These are phyloP conservation scores for Panaeolus papilionaceus DNA, from an alignment of 768 basidiomycete species.

Conservation along the genomic window DNA sequence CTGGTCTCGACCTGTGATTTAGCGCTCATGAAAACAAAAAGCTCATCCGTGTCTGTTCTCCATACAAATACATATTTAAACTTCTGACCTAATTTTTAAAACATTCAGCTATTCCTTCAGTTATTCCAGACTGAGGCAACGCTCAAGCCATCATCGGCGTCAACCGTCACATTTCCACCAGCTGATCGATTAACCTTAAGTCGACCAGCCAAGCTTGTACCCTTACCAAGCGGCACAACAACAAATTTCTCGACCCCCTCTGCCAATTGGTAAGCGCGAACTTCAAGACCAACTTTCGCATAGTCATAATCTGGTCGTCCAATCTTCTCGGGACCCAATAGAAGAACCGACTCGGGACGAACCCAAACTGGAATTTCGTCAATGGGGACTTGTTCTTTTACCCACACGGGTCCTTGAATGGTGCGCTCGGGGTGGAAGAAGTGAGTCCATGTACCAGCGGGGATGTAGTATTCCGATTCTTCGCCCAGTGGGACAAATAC, in stretches of 20 bases:
- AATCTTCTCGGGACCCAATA: conserved; percentile 58
- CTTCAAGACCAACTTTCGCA: conserved; percentile 46
- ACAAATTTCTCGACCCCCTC: conserved; percentile 45
- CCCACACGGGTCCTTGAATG: conserved; percentile 66
- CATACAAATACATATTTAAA: neutral
- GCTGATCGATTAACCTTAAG: conserved; percentile 37
- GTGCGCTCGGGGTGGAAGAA: conserved; percentile 60
- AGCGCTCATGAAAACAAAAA: neutral
- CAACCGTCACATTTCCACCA: conserved; percentile 16
- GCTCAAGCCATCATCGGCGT: conserved; percentile 20
- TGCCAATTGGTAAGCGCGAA: conserved; percentile 59
- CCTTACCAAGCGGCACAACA: conserved; percentile 51
- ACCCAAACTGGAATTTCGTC: conserved; percentile 75
- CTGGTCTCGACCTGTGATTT: neutral
- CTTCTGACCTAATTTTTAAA: conserved; percentile 14
- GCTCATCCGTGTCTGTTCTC: neutral
- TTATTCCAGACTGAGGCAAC: conserved; percentile 15
- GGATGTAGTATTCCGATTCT: conserved; percentile 65
- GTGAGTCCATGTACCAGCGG: conserved; percentile 65
- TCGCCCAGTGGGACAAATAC: conserved; percentile 62
- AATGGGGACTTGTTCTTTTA: conserved; percentile 66
- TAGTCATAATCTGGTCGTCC: conserved; percentile 70
- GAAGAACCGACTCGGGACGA: conserved; percentile 59
- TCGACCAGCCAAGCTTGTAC: conserved; percentile 45
- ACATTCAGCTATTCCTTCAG: conserved; percentile 9